Base-by-base conservation (phyloP, 2,329 filamentous ascomycete genomes). In the Lachnellula occidentalis region DNA sequence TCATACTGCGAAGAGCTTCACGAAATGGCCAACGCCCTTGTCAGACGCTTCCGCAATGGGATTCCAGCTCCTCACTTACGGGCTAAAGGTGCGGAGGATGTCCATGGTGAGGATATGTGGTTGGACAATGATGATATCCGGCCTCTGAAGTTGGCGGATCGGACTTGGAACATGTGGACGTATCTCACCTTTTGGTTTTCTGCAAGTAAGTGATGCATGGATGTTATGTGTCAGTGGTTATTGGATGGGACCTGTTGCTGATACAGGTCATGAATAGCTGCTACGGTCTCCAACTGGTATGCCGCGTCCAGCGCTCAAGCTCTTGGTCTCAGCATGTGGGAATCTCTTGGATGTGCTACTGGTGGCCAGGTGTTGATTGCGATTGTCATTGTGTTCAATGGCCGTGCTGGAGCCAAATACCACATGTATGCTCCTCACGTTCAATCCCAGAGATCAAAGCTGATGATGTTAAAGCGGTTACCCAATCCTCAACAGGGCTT, bases 301-400 rank as follows among this genome's bases (percentile, higher is more conserved):
- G 66, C 70, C 14, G 69, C 69, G 2, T 70, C 69, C 5, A 69
- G 73, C 4, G 72, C 69, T 1, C 70, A 73, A 60, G 66, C 73
- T 2, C 58, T 73, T 8, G 76, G 76, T 9, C 64, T 79, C 21
- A 73, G 70, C 41, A 76, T 78, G 70, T 79, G 76, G 76, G 76
- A 78, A 60, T 70, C 71, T 14, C 56, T 78, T 27, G 73, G 62
- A 46, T 70, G 73, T 63, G 62, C 69, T 43, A 63, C 72, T 31
- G 72, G 68, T 4, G 77, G 76, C 42, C 70, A 75, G 36, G 64
- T 70, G 22, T 63, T 77, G 9, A 71, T 73, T 51, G 70, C 70
- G 36, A 48, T 71, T 55, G 61, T 74, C 54, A 74, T 76, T 62
- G 69, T 70, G 0, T 61, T 75, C 14, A 76, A 76, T 55, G 72